A percentile compares a stretch with the other conserved stretches of the same genome.
Conservation (phyloP, 306 rosid genomes). For the Senna tora region DNA sequence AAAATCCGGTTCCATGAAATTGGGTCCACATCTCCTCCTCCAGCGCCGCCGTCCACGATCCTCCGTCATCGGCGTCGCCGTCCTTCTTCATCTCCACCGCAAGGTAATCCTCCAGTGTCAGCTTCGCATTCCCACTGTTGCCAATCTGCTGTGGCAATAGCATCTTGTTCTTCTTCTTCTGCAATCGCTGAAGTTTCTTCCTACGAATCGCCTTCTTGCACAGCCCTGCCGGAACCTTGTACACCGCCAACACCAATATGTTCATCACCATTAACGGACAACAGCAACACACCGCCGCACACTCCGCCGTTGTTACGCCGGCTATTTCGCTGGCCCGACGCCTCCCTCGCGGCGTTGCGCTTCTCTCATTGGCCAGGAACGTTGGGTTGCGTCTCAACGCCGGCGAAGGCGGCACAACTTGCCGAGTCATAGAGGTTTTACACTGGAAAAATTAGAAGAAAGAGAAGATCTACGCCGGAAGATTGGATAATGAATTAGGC, state of each 20-base stretch:
- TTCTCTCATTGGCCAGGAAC: background rate
- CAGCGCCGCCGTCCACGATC: slow-evolving; percentile 34
- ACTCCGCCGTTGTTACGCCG: slow-evolving; percentile 73
- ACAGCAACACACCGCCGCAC: slow-evolving; percentile 84
- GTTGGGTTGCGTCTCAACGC: slow-evolving; percentile 11
- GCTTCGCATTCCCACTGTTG: background rate
- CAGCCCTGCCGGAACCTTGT: slow-evolving; percentile 58
- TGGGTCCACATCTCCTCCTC: slow-evolving; percentile 82
- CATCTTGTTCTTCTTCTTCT: slow-evolving; percentile 28
- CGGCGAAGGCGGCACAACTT: slow-evolving; percentile 22
- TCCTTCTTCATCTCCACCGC: slow-evolving; percentile 1
- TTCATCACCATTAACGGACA: slow-evolving; percentile 70
- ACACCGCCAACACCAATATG: slow-evolving; percentile 51
- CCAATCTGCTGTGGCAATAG: slow-evolving; percentile 35
- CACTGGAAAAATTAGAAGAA: background rate
- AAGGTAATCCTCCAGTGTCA: slow-evolving; percentile 5
- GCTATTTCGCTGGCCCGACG: slow-evolving; percentile 59
- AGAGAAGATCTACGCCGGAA: background rate
- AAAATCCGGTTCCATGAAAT: slow-evolving; percentile 68
- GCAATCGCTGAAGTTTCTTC: slow-evolving; percentile 28
- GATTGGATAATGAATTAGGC: background rate
- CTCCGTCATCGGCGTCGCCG: background rate
- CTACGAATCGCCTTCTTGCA: slow-evolving; percentile 51
- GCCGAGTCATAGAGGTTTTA: slow-evolving; percentile 40
- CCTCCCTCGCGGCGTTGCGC: slow-evolving; percentile 9